phyloP scores from a whole-genome alignment of 2,329 filamentous ascomycete species.

The Pezicula carpinea region DNA sequence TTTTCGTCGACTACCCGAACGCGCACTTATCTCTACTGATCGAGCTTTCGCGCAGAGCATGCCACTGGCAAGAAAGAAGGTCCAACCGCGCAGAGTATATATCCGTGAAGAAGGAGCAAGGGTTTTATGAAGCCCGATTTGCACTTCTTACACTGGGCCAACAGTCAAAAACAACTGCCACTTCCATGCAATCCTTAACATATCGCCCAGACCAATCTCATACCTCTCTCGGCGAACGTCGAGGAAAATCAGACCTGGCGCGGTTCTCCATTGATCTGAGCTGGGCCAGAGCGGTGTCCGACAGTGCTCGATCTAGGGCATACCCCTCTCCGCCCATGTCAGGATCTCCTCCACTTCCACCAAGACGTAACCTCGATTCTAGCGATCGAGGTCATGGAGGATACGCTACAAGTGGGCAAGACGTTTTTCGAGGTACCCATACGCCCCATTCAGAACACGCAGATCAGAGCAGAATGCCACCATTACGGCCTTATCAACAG shows the following conservation, averaged over 20 bases:
- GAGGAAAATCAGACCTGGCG: constrained; percentile 51
- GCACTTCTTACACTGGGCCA: constrained; percentile 13
- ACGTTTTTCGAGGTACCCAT: constrained; percentile 43
- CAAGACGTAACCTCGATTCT: constrained; percentile 53
- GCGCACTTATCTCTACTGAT: constrained; percentile 1
- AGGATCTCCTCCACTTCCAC: constrained; percentile 59
- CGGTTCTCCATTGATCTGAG: constrained; percentile 51
- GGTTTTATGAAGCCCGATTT: constrained; percentile 12
- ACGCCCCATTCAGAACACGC: constrained; percentile 21
- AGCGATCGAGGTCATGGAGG: constrained; percentile 48
- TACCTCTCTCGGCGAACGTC: constrained; percentile 51
- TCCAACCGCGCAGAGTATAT: constrained; percentile 9
- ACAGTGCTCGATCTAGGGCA: constrained; percentile 51
- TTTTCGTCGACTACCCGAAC: background rate
- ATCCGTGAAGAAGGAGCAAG: constrained; percentile 8
- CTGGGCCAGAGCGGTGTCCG: constrained; percentile 51
- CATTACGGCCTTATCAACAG: constrained; percentile 33
- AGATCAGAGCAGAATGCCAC: constrained; percentile 21
- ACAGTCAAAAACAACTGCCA: constrained; percentile 6
- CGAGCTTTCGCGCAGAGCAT: constrained; percentile 11
- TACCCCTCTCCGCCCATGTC: constrained; percentile 74
- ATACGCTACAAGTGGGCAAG: constrained; percentile 39
- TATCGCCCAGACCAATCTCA: constrained; percentile 34
- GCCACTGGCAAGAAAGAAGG: constrained; percentile 8
- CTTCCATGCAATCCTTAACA: constrained; percentile 52